Conservation (phyloP, 352 stramenopile genomes). For the Elongisporangium undulatum region DNA sequence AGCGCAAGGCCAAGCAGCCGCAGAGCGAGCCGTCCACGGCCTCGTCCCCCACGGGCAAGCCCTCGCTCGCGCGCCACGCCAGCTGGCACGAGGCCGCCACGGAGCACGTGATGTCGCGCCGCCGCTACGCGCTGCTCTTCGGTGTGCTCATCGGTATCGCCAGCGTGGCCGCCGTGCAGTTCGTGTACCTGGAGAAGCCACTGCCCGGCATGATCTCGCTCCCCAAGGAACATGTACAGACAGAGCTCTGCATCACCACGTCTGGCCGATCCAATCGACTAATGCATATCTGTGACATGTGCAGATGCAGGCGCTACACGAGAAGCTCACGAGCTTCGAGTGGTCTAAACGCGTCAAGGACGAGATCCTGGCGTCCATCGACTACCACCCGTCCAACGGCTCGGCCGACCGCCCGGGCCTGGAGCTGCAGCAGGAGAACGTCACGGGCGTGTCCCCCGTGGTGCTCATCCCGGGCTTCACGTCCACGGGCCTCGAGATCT, state of each 20-base stretch:
- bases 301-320: slow-evolving; percentile 39
- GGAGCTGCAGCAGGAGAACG: slow-evolving; percentile 34
- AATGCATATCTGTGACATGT: neutral
- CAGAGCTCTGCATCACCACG: neutral
- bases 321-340: slow-evolving; percentile 61
- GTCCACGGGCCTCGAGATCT: slow-evolving; percentile 93
- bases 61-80: slow-evolving; percentile 29
- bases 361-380: slow-evolving; percentile 56
- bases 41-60: slow-evolving; percentile 3
- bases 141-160: slow-evolving; percentile 54
- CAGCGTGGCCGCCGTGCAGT: slow-evolving; percentile 39
- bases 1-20: slow-evolving; percentile 19
- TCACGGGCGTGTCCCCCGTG: slow-evolving; percentile 67
- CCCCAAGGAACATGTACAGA: slow-evolving; percentile 20
- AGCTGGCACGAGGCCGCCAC: slow-evolving; percentile 55
- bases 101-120: slow-evolving; percentile 52
- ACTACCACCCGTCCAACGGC: slow-evolving; percentile 43
- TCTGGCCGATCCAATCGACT: neutral
- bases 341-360: slow-evolving; percentile 67
- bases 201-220: slow-evolving; percentile 40
- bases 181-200: slow-evolving; percentile 41
- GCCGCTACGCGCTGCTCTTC: slow-evolving; percentile 64
- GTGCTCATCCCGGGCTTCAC: slow-evolving; percentile 93
- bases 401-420: slow-evolving; percentile 36
- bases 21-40: slow-evolving; percentile 3